Evolutionary conservation across 2,329 filamentous ascomycete species (phyloP).

Genomic region (Penicillium verrucosum): DNA sequence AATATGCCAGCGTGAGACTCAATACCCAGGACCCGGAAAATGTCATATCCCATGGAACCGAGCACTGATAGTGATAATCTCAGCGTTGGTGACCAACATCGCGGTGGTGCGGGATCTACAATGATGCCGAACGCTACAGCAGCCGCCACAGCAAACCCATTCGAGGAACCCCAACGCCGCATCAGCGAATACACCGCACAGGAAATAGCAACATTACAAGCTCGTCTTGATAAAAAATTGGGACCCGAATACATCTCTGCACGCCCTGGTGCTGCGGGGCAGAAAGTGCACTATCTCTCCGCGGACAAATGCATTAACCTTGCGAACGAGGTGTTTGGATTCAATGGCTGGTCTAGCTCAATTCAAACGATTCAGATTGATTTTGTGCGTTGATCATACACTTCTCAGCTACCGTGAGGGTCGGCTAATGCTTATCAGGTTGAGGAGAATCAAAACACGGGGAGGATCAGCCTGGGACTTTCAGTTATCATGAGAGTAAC

Average conservation of each 20-base stretch:
- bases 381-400: slow-evolving; percentile 56
- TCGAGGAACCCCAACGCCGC: slow-evolving; percentile 66
- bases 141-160: slow-evolving; percentile 64
- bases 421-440: slow-evolving; percentile 45
- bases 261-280: slow-evolving; percentile 74
- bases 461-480: slow-evolving; percentile 78
- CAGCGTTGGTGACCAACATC: slow-evolving; percentile 69
- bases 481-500: slow-evolving; percentile 90
- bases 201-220: slow-evolving; percentile 84
- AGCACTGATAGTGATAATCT: slow-evolving; percentile 22
- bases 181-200: slow-evolving; percentile 81
- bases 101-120: slow-evolving; percentile 41
- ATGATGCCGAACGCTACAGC: slow-evolving; percentile 37
- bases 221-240: slow-evolving; percentile 84
- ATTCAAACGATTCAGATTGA: slow-evolving; percentile 94
- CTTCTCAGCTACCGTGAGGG: background rate
- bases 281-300: slow-evolving; percentile 89
- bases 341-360: slow-evolving; percentile 96
- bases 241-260: slow-evolving; percentile 95
- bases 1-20: slow-evolving; percentile 49
- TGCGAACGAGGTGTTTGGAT: slow-evolving; percentile 92
- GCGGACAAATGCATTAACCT: slow-evolving; percentile 95
- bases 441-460: slow-evolving; percentile 74
- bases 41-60: slow-evolving; percentile 4
- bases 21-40: background rate